These are phyloP conservation scores for Epichloe gansuensis DNA, from an alignment of 2,329 filamentous ascomycete genomes.

Conservation along the genomic window DNA sequence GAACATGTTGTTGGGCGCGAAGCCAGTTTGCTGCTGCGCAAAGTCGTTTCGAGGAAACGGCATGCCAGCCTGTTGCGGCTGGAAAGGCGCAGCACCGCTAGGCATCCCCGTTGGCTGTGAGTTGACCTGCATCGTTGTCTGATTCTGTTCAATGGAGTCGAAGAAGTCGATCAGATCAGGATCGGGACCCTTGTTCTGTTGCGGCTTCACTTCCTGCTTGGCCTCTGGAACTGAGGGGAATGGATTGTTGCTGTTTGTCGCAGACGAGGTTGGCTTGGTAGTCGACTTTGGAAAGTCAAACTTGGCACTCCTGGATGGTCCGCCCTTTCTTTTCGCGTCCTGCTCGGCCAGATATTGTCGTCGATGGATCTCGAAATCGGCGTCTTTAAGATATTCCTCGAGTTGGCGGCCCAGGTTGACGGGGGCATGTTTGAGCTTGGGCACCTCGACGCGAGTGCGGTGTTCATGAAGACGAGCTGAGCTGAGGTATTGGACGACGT, in stretches of 20 bases:
- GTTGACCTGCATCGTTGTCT: constrained; percentile 51
- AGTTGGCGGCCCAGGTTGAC: constrained; percentile 80
- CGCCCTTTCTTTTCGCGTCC: constrained; percentile 50
- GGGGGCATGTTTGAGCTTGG: constrained; percentile 92
- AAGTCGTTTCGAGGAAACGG: constrained; percentile 15
- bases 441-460: constrained; percentile 84
- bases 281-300: constrained; percentile 20
- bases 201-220: constrained; percentile 29
- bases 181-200: constrained; percentile 47
- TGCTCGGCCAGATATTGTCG: constrained; percentile 85
- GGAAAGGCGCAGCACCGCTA: constrained; percentile 23
- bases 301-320: constrained; percentile 21
- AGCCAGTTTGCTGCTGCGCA: constrained; percentile 15
- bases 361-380: constrained; percentile 88
- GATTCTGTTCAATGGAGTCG: constrained; percentile 81
- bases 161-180: constrained; percentile 90
- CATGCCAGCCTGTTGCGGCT: constrained; percentile 25
- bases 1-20: constrained; percentile 17
- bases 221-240: constrained; percentile 27
- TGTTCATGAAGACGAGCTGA: constrained; percentile 83
- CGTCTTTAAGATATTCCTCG: constrained; percentile 87
- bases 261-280: constrained; percentile 18
- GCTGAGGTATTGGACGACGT: constrained; percentile 79
- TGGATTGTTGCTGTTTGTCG: constrained; percentile 25
- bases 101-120: constrained; percentile 22